Evolutionary conservation across 2,329 filamentous ascomycete species (phyloP), one percentile per base, ranked within the genome.

Genomic region (Mycosphaerella arachidis): DNA sequence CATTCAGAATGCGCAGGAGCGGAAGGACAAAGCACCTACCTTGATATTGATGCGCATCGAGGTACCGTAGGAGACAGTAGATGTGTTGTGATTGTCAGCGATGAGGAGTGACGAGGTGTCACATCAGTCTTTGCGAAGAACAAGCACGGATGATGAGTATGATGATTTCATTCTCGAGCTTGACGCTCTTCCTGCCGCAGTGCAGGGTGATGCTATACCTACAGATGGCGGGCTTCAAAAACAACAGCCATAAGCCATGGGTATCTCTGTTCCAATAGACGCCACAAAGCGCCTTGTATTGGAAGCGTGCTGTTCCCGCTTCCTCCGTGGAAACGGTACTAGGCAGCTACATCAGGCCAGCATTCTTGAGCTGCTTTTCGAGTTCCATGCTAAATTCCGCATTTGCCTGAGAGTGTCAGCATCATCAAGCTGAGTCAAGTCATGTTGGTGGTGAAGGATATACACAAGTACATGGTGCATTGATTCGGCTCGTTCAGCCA

Each of bases 401-500:
- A 57, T 63, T 57, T 43, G 57, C 62, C 68, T 70, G 66, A 59
- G 56, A 51, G 57, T 45, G 53, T 16, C 33, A 46, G 56, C 18
- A 57, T 59, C 62, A 64, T 58, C 65, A 53, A 31, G 48, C n/a
- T 52, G 24, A 33, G 45, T 31, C 37, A 24, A 43, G 50, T 53
- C 35, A 50, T 40, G 30, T 40, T 45, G 57, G 48, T 31, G 37
- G 45, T 48, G 48, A 52, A 59, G 54, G 48, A 40, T 60, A 59
- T 61, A 63, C 59, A 61, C 51, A 61, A 57, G 57, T 58, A 56
- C 51, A 53, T 52, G 48, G 43, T 56, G 52, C 3, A 3, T 43
- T 2, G 40, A 43, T 43, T 48, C 53, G 29, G 51, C 27, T 53
- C 59, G 16, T 60, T 73, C 70, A 73, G 63, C 71, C 92, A 79